Evolutionary conservation across 345 rosid genomes (phyloP), one percentile per base, ranked within the genome.

Genomic region (Moringa oleifera): DNA sequence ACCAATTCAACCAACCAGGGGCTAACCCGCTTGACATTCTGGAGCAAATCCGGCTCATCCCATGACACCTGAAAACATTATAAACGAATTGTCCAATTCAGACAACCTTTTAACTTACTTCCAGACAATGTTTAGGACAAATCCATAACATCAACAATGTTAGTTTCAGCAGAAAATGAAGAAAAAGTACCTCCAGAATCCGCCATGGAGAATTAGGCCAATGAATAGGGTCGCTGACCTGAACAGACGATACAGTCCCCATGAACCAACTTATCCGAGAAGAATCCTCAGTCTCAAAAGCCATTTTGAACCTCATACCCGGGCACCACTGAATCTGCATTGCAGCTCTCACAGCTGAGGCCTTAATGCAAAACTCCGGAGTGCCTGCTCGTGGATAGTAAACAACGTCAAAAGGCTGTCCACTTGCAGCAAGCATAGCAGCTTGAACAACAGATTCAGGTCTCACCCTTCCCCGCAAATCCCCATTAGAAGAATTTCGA

Each of bases 171-270:
- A 41, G 47, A 41, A 41, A 41, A 15, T 4, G n/a, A 41, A 41
- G 4, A 46, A 53, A 25, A 11, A n/a, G 41, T 76, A 93, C 99
- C 97, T 83, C 91, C 4, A 93, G 77, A 72, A 93, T 86, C 4
- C 96, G 77, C 99, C 99, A 93, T 12, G 96, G 97, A 21, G 99
- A 93, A 66, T 81, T 80, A 54, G 97, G 90, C 98, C 98, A 93
- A 50, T 70, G 85, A 36, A 85, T 73, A 24, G 87, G 85, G 57
- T 93, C 96, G 28, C 84, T 74, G 53, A 93, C 88, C 59, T 83
- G 88, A 61, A 85, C 98, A 59, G 75, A 72, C 24, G 98, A 87
- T 28, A 88, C 84, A 20, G 91, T 88, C 25, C 98, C 98, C 94
- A 86, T 88, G 68, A 93, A 93, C 97, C 98, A 93, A 69, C 98